Conservation (phyloP, 2,329 filamentous ascomycete species). For the Arthrobotrys pseudoclavata region DNA sequence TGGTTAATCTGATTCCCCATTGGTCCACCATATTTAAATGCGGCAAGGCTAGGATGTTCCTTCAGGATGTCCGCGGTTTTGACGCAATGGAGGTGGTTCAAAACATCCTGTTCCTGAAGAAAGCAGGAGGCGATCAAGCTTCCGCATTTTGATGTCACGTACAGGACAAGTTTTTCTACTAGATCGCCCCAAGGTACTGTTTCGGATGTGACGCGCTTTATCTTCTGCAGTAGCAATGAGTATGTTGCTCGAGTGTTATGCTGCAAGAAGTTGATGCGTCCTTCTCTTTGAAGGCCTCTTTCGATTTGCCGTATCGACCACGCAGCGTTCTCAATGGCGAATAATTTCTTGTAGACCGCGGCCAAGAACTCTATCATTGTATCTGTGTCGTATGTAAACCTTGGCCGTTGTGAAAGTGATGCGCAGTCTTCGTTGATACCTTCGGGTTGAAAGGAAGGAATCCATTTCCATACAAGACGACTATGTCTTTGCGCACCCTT, state of each 20-base stretch:
- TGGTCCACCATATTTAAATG: not conserved
- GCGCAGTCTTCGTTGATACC: not conserved
- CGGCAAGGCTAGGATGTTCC: conserved; percentile 4
- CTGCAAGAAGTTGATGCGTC: not conserved
- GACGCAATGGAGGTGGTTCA: conserved; percentile 22
- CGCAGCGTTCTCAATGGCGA: conserved; percentile 13
- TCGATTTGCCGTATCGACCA: not conserved
- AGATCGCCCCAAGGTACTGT: conserved; percentile 15
- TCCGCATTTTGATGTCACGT: not conserved
- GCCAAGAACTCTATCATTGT: conserved; percentile 10
- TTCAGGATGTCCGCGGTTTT: not conserved
- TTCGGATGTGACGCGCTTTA: conserved; percentile 6
- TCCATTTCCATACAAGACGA: conserved; percentile 44
- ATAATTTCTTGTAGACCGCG: conserved; percentile 26
- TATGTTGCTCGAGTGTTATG: conserved; percentile 35
- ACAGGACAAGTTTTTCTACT: conserved; percentile 12
- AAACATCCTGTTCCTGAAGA: conserved; percentile 25
- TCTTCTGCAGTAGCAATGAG: conserved; percentile 16
- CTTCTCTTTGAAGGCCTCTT: not conserved
- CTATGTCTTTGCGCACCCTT: conserved; percentile 4
- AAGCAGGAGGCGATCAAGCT: conserved; percentile 22
- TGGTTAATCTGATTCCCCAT: not conserved
- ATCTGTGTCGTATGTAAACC: conserved; percentile 12
- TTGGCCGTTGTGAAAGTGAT: not conserved
- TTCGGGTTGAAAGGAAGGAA: not conserved